Evolutionary conservation across 2,329 filamentous ascomycete genomes (phyloP).

Genomic region (Aureobasidium lini): DNA sequence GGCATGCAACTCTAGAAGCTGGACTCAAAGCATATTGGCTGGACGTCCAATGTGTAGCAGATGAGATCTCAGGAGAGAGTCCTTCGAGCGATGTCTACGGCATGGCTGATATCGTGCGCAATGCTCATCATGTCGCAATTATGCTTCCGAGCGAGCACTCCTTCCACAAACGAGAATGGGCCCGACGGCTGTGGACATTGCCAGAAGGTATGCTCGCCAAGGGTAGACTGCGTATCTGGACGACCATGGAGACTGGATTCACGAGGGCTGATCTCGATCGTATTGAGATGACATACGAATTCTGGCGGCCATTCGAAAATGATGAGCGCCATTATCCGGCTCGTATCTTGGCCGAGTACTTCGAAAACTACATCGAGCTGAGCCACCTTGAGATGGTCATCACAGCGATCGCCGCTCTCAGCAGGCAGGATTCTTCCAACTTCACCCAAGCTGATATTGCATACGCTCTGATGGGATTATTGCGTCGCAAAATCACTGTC

Average conservation of each 20-base stretch:
- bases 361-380: not conserved
- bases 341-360: not conserved
- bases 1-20: not conserved
- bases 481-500: not conserved
- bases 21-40: slow-evolving; percentile 3
- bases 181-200: not conserved
- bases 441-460: not conserved
- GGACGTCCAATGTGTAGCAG: not conserved
- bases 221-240: not conserved
- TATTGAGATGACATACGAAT: not conserved
- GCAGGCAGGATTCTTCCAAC: not conserved
- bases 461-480: not conserved
- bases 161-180: not conserved
- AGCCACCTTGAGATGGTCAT: not conserved
- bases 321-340: not conserved
- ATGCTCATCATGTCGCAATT: not conserved
- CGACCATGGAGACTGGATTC: not conserved
- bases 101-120: not conserved
- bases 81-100: not conserved
- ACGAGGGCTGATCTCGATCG: not conserved
- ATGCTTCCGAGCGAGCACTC: not conserved
- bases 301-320: not conserved
- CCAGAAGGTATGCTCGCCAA: not conserved
- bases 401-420: not conserved
- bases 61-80: not conserved